phyloP scores from a whole-genome alignment of 2,329 filamentous ascomycete genomes.

The Pseudogymnoascus sp. region DNA sequence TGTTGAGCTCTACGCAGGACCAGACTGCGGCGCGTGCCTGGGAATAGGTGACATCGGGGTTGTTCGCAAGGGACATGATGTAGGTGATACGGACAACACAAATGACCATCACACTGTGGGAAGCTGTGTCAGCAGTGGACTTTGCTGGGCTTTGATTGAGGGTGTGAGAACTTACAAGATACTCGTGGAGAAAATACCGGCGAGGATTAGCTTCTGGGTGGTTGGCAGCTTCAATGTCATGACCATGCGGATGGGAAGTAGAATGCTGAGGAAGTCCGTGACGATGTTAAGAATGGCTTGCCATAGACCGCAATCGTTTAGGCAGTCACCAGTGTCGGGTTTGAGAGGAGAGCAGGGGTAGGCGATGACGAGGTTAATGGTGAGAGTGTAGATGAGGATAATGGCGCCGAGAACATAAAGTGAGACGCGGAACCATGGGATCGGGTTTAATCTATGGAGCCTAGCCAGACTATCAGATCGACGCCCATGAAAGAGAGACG shows the following conservation, averaged over 20 bases:
- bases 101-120: background rate
- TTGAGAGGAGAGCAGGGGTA: background rate
- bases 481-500: background rate
- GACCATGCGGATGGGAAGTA: background rate
- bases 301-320: background rate
- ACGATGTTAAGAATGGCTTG: constrained; percentile 4
- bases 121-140: background rate
- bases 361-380: constrained; percentile 6
- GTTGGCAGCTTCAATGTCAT: background rate
- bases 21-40: constrained; percentile 1
- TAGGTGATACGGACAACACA: constrained; percentile 9
- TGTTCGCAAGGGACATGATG: constrained; percentile 4
- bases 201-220: background rate
- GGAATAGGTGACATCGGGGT: constrained; percentile 11
- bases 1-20: constrained; percentile 9
- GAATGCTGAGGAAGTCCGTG: constrained; percentile 1
- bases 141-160: background rate
- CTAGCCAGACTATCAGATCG: background rate
- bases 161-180: background rate
- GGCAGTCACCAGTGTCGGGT: background rate
- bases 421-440: background rate
- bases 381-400: constrained; percentile 1
- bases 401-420: background rate
- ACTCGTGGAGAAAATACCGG: background rate
- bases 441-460: constrained; percentile 1